Evolutionary conservation across 2,329 filamentous ascomycete species (phyloP).

Genomic region (Alternaria arborescens): DNA sequence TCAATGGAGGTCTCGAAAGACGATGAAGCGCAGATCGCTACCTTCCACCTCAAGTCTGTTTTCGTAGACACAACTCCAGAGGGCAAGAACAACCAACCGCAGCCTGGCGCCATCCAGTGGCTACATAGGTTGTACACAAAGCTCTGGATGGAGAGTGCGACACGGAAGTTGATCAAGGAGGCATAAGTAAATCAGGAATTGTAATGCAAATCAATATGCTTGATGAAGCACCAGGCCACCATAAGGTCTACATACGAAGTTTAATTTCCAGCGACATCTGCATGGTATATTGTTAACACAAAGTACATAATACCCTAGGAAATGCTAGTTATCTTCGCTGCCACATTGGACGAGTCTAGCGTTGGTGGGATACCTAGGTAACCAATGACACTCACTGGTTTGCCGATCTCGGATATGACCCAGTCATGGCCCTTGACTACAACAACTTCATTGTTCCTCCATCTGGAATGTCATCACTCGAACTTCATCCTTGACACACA

Average conservation of each 20-base stretch:
- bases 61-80: constrained; percentile 52
- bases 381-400: neutral
- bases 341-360: too few species aligned
- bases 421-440: neutral
- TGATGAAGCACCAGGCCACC: too few species aligned
- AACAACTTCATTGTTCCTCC: neutral
- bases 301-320: too few species aligned
- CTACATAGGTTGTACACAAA: constrained; percentile 50
- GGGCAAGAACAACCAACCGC: constrained; percentile 37
- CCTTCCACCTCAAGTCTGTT: constrained; percentile 52
- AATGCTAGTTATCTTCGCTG: too few species aligned
- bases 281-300: too few species aligned
- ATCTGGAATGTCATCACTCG: neutral
- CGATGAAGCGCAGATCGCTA: constrained; percentile 45
- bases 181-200: neutral
- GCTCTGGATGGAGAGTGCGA: constrained; percentile 54
- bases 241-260: too few species aligned
- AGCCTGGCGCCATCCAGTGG: constrained; percentile 44
- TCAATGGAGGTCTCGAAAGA: constrained; percentile 52
- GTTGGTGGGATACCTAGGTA: neutral
- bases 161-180: constrained; percentile 46
- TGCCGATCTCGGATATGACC: neutral
- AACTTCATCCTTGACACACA: neutral
- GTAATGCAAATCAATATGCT: neutral
- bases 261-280: too few species aligned